A percentile compares a stretch with the other conserved stretches of the same genome.
These are phyloP conservation scores for Fomitopsis betulina DNA, from an alignment of 1,284 basidiomycete species.

Conservation along the genomic window DNA sequence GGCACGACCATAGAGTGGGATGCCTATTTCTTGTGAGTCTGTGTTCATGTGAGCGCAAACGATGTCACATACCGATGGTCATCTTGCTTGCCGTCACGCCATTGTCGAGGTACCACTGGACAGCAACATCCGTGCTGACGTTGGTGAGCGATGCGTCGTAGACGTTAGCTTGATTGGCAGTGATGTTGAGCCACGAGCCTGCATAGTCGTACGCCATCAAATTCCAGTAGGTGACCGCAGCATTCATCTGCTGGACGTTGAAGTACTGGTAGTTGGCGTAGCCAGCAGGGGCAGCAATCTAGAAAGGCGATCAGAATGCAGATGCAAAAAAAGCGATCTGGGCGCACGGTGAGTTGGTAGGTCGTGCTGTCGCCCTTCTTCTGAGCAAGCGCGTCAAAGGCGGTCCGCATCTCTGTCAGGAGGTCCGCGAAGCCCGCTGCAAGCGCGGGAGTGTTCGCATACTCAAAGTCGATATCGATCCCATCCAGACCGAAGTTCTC, in stretches of 20 bases:
- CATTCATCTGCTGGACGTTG: constrained; percentile 70
- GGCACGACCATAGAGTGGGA: constrained; percentile 82
- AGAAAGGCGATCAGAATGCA: background rate
- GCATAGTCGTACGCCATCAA: constrained; percentile 87
- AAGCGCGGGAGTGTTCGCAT: constrained; percentile 44
- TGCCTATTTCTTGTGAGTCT: constrained; percentile 37
- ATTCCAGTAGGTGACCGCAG: constrained; percentile 81
- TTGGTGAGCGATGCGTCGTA: constrained; percentile 60
- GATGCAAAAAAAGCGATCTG: background rate
- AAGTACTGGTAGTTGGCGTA: constrained; percentile 62
- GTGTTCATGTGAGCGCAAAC: background rate
- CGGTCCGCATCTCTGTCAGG: constrained; percentile 49
- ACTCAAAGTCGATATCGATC: constrained; percentile 72
- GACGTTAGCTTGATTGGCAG: constrained; percentile 82
- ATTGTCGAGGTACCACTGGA: constrained; percentile 58
- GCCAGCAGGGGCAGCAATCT: constrained; percentile 58
- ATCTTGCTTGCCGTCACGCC: constrained; percentile 77
- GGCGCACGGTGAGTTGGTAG: constrained; percentile 50
- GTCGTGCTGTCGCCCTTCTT: constrained; percentile 56
- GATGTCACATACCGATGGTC: constrained; percentile 55
- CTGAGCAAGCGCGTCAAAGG: constrained; percentile 45
- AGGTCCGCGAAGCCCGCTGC: constrained; percentile 59
- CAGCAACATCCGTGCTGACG: constrained; percentile 68
- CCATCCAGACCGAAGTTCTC: constrained; percentile 91
- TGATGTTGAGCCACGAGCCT: constrained; percentile 60